A percentile compares a stretch with the other conserved stretches of the same genome.
Evolutionary conservation across 495 filamentous ascomycete species (phyloP).

Genomic region (Extremus antarcticus): DNA sequence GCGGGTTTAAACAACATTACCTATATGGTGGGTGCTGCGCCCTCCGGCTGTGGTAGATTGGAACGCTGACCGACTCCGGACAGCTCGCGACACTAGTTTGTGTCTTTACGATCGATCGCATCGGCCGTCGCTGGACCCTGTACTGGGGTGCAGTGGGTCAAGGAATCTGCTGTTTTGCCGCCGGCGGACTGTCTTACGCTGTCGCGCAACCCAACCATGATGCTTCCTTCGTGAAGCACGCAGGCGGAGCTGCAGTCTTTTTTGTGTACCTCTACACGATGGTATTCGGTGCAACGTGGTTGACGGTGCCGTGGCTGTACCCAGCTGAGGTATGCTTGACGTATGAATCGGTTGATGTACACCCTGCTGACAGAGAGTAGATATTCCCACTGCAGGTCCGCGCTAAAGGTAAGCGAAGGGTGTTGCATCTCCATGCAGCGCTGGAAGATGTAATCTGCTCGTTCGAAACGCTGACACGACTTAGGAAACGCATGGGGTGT

Average conservation of each 20-base stretch:
- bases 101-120: slow-evolving; percentile 57
- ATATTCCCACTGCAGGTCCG: slow-evolving; percentile 61
- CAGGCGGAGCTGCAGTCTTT: slow-evolving; percentile 51
- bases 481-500: slow-evolving; percentile 74
- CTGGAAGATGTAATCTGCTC: too few relatives aligned
- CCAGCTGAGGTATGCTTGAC: slow-evolving; percentile 27
- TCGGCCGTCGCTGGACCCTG: slow-evolving; percentile 57
- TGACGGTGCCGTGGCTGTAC: slow-evolving; percentile 62
- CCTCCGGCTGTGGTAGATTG: neutral
- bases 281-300: slow-evolving; percentile 61
- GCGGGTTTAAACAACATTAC: slow-evolving; percentile 58
- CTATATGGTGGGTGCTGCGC: slow-evolving; percentile 46
- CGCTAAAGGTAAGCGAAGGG: slow-evolving; percentile 54
- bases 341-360: neutral
- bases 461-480: too few relatives aligned
- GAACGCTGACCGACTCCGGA: too few relatives aligned
- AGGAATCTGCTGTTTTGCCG: slow-evolving; percentile 50
- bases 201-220: neutral
- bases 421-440: too few relatives aligned
- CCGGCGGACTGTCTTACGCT: slow-evolving; percentile 40
- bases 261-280: slow-evolving; percentile 63
- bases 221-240: slow-evolving; percentile 28
- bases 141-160: slow-evolving; percentile 57
- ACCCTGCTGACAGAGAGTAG: slow-evolving; percentile 25
- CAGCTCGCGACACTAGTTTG: slow-evolving; percentile 51